Conservation (phyloP, 1,139 yeast genomes). For the Protomyces gravidus region DNA sequence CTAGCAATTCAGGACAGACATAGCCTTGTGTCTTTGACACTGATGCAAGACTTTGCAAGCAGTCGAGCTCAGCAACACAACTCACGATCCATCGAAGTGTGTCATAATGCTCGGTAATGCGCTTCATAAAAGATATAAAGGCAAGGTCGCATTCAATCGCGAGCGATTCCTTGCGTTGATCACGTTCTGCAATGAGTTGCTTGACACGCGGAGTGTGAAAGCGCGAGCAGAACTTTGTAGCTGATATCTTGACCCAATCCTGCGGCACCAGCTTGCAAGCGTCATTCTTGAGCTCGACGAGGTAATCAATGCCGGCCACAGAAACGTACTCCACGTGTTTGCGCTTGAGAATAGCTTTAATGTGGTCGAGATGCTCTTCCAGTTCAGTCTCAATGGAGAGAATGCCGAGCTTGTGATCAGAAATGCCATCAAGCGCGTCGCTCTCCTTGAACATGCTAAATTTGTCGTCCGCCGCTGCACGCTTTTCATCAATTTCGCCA, state of each 20-base stretch:
- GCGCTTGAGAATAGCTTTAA: slow-evolving; percentile 51
- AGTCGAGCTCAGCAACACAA: slow-evolving; percentile 62
- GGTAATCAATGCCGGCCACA: slow-evolving; percentile 60
- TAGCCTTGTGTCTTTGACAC: slow-evolving; percentile 54
- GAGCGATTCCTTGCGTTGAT: slow-evolving; percentile 61
- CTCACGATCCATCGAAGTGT: slow-evolving; percentile 51
- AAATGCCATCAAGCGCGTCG: slow-evolving; percentile 46
- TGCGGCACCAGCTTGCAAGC: slow-evolving; percentile 56
- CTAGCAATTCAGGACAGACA: slow-evolving; percentile 53
- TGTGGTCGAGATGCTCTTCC: slow-evolving; percentile 49
- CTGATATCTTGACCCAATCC: slow-evolving; percentile 51
- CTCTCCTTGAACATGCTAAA: slow-evolving; percentile 37
- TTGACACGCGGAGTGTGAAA: slow-evolving; percentile 62
- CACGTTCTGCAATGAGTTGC: slow-evolving; percentile 52
- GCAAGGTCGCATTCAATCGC: slow-evolving; percentile 54
- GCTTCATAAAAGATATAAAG: slow-evolving; percentile 50
- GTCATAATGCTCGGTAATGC: slow-evolving; percentile 51
- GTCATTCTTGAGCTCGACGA: slow-evolving; percentile 67
- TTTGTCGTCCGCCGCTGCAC: slow-evolving; percentile 55
- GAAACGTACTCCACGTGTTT: slow-evolving; percentile 57
- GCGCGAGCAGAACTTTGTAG: slow-evolving; percentile 66
- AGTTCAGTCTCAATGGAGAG: slow-evolving; percentile 44
- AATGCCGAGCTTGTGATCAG: slow-evolving; percentile 36
- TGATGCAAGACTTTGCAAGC: slow-evolving; percentile 66
- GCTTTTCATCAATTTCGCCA: slow-evolving; percentile 52